Evolutionary conservation across 257 asterid genomes (phyloP).

Genomic region (Verbena officinalis): DNA sequence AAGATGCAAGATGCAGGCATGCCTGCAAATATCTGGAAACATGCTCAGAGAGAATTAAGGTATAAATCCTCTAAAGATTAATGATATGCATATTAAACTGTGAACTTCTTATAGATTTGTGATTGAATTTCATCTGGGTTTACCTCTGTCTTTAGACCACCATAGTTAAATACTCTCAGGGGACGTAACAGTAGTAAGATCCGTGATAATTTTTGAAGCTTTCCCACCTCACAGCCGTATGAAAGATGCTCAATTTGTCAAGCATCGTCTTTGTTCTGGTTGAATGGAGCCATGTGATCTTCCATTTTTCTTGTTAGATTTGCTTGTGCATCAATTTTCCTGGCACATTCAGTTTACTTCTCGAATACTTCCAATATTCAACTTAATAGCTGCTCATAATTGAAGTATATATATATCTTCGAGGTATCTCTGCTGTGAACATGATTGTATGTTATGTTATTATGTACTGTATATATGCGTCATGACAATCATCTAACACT

Average conservation of each 20-base stretch:
- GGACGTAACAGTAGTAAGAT: neutral
- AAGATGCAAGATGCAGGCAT: conserved; percentile 95
- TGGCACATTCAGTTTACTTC: conserved; percentile 12
- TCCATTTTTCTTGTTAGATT: conserved; percentile 2
- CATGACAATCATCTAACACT: conserved; percentile 4
- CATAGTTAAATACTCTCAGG: conserved; percentile 21
- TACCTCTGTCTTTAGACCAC: conserved; percentile 2
- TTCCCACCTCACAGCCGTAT: conserved; percentile 19
- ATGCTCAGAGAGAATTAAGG: conserved; percentile 95
- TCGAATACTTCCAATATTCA: conserved; percentile 14
- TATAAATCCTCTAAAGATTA: conserved; percentile 28
- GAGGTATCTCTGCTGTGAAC: neutral
- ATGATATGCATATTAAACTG: conserved; percentile 2
- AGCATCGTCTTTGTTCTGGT: conserved; percentile 7
- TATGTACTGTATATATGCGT: conserved; percentile 3
- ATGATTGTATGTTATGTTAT: conserved; percentile 2
- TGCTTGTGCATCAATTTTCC: neutral
- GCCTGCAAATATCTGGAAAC: conserved; percentile 97
- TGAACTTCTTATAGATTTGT: conserved; percentile 16
- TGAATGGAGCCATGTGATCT: conserved; percentile 24
- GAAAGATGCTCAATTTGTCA: conserved; percentile 12
- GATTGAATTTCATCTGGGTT: conserved; percentile 17
- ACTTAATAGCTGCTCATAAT: conserved; percentile 19
- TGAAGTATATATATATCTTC: neutral
- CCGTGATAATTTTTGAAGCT: conserved; percentile 7